phyloP scores from a whole-genome alignment of 192 early-diverging fungal genomes.

The Diversispora eburnea region DNA sequence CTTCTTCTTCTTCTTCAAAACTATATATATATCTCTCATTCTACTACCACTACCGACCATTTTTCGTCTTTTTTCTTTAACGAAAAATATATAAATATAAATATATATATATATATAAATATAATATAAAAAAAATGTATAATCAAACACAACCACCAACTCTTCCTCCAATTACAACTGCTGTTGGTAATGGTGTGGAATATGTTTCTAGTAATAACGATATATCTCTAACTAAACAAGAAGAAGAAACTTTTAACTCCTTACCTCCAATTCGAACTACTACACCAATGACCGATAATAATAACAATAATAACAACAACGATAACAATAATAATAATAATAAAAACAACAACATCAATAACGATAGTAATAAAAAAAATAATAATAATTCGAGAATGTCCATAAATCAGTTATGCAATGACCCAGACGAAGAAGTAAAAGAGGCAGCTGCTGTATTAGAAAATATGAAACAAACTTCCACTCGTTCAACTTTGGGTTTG shows the following conservation, averaged over 20 bases:
- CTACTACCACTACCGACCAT: no score
- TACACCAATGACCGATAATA: neutral
- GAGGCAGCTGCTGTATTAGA: slow-evolving; percentile 8
- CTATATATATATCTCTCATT: neutral
- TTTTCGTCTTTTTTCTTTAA: no score
- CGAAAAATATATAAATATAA: no score
- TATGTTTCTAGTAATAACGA: neutral
- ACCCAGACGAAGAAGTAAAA: slow-evolving; percentile 6
- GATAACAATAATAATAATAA: no score
- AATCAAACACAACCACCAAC: neutral
- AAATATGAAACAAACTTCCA: slow-evolving; percentile 15
- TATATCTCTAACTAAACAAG: neutral
- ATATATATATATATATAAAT: neutral
- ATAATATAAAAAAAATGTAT: neutral
- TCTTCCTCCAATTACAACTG: slow-evolving; percentile 3
- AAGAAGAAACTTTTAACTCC: neutral
- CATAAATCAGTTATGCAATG: slow-evolving; percentile 19
- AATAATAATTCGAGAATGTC: slow-evolving; percentile 23
- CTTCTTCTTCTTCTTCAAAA: neutral
- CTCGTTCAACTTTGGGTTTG: neutral
- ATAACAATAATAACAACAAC: no score
- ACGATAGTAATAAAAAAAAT: neutral
- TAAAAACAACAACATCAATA: neutral
- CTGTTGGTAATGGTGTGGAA: slow-evolving; percentile 1
- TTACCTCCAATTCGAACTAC: slow-evolving; percentile 8